Evolutionary conservation across 148 eudicot genomes (phyloP).

Genomic region (Chenopodium berlandieri): DNA sequence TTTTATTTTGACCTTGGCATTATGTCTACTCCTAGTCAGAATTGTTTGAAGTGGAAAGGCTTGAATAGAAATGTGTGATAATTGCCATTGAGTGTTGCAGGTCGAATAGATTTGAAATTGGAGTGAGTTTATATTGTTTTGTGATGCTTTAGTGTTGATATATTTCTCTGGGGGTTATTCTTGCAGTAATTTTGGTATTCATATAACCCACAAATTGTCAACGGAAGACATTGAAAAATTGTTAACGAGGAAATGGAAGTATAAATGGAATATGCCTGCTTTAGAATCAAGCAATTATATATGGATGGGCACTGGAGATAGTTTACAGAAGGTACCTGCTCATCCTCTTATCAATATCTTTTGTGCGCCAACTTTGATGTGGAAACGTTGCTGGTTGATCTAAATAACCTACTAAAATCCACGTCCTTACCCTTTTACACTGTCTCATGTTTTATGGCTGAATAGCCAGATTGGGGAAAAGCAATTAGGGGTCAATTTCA

Average conservation of each 20-base stretch:
- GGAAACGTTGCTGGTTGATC: background rate
- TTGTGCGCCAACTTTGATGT: background rate
- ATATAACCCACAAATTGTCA: constrained; percentile 49
- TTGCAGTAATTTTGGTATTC: constrained; percentile 64
- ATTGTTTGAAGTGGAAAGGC: background rate
- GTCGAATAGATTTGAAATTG: background rate
- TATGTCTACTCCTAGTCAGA: background rate
- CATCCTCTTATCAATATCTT: constrained; percentile 1
- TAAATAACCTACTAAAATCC: background rate
- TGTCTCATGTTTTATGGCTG: background rate
- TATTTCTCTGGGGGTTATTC: constrained; percentile 12
- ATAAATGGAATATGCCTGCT: constrained; percentile 73
- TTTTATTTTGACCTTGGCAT: background rate
- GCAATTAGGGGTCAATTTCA: too few species aligned
- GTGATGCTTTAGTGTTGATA: background rate
- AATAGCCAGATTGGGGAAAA: too few species aligned
- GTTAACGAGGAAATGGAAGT: constrained; percentile 58
- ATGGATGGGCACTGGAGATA: constrained; percentile 82
- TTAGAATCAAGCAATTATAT: constrained; percentile 45
- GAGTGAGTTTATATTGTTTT: constrained; percentile 7
- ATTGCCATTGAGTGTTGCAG: background rate
- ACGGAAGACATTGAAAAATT: constrained; percentile 52
- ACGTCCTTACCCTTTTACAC: background rate
- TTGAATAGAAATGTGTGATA: background rate
- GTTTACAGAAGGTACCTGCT: constrained; percentile 45